Conservation (phyloP, 2,329 filamentous ascomycete genomes). For the Monosporascus cannonballus region DNA sequence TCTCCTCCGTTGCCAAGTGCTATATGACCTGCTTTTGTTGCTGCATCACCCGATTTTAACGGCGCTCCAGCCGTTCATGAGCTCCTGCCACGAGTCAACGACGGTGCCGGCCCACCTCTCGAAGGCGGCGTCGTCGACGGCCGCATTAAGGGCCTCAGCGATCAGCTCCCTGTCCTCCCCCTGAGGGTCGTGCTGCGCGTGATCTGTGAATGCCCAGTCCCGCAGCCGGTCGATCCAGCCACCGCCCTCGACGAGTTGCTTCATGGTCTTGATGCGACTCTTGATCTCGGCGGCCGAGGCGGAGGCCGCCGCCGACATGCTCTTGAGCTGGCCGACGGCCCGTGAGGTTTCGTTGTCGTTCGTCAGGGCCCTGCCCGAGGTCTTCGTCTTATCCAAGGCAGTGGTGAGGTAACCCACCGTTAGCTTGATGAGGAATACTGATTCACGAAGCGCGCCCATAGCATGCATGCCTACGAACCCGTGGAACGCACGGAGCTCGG, state of each 20-base stretch:
- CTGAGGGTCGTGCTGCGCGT: background rate
- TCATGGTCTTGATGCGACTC: conserved; percentile 25
- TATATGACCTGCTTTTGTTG: background rate
- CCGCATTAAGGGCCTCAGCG: conserved; percentile 12
- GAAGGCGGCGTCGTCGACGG: conserved; percentile 22
- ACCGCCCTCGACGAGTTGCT: conserved; percentile 22
- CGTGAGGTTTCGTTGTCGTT: conserved; percentile 27
- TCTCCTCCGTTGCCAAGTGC: background rate
- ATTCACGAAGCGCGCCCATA: conserved; percentile 31
- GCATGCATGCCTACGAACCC: conserved; percentile 28
- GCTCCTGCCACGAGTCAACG: conserved; percentile 33
- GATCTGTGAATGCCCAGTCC: conserved; percentile 25
- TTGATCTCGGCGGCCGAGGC: conserved; percentile 24
- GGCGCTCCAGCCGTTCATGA: conserved; percentile 29
- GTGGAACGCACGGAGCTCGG: conserved; percentile 17
- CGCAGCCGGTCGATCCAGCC: conserved; percentile 33
- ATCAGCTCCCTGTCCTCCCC: conserved; percentile 7
- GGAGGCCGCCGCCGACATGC: conserved; percentile 17
- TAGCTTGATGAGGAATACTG: conserved; percentile 26
- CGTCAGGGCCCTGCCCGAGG: conserved; percentile 27
- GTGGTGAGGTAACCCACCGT: conserved; percentile 23
- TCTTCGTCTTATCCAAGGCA: conserved; percentile 26
- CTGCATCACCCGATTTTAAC: conserved; percentile 29
- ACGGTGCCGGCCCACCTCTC: conserved; percentile 30
- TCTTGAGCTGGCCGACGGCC: conserved; percentile 26